A percentile compares a stretch with the other conserved stretches of the same genome.
These are phyloP conservation scores for Suillus subluteus DNA, from an alignment of 768 basidiomycete genomes.

Conservation along the genomic window DNA sequence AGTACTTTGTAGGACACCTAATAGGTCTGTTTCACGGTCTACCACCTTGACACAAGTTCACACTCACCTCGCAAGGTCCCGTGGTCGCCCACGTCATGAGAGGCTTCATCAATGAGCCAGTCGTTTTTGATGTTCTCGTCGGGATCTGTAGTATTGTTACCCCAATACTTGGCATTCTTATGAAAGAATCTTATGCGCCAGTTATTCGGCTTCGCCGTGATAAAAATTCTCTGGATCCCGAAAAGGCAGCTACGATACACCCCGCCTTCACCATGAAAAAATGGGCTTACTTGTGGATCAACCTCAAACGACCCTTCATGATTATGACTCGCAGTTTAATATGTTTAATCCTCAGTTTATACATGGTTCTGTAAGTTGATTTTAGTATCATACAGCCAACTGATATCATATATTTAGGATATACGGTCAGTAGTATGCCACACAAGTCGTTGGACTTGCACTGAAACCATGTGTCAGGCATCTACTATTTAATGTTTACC, in stretches of 20 bases:
- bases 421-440: constrained; percentile 50
- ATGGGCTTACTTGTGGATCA: constrained; percentile 56
- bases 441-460: not conserved
- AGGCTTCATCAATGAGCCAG: not conserved
- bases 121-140: not conserved
- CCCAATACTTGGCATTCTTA: not conserved
- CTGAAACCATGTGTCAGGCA: constrained; percentile 10
- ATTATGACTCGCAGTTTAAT: constrained; percentile 65
- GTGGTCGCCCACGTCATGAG: constrained; percentile 59
- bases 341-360: constrained; percentile 72
- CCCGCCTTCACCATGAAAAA: constrained; percentile 34
- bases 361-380: constrained; percentile 66
- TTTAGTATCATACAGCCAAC: not conserved
- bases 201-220: constrained; percentile 20
- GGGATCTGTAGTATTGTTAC: not conserved
- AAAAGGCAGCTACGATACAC: constrained; percentile 41
- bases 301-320: constrained; percentile 62
- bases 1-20: constrained; percentile 66
- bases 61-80: constrained; percentile 35
- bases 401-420: constrained; percentile 39
- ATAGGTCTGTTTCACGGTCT: constrained; percentile 41
- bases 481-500: constrained; percentile 74
- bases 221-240: constrained; percentile 41
- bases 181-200: not conserved
- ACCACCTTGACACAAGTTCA: not conserved